Evolutionary conservation across 75 land plant species (phyloP).

Genomic region (Selaginella moellendorffii): DNA sequence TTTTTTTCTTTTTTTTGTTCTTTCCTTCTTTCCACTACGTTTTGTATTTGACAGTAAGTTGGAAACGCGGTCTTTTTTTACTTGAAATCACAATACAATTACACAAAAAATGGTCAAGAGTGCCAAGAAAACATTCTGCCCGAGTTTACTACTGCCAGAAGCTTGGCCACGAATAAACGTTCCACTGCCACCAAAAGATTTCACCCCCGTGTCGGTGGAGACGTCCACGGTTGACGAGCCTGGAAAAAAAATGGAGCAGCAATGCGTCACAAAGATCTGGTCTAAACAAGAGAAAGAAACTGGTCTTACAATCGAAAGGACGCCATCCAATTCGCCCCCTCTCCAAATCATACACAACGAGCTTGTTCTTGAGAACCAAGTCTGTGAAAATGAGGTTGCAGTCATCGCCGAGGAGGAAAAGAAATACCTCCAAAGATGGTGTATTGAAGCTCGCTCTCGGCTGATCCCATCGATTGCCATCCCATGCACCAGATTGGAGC

Average conservation of each 20-base stretch:
- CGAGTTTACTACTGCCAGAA: no score
- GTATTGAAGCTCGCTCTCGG: background rate
- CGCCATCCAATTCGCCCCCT: background rate
- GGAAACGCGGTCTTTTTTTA: no score
- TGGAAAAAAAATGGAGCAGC: no score
- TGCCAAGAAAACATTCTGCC: no score
- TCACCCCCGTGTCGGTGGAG: background rate
- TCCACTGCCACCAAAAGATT: background rate
- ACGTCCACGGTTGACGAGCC: background rate
- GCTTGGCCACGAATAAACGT: no score
- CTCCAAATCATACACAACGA: slow-evolving; percentile 7
- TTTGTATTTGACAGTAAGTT: no score
- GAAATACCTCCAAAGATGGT: slow-evolving; percentile 9
- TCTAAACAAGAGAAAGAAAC: no score
- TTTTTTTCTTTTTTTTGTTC: no score
- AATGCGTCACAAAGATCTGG: no score
- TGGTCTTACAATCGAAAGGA: background rate
- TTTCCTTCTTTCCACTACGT: no score
- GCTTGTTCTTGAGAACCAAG: slow-evolving; percentile 2
- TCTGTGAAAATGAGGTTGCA: background rate
- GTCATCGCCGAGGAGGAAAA: background rate
- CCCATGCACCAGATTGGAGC: slow-evolving; percentile 6
- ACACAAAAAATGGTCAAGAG: no score
- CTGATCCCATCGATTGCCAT: slow-evolving; percentile 5
- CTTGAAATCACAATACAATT: no score